These are phyloP conservation scores for Amauroascus niger DNA, from an alignment of 2,329 filamentous ascomycete genomes.

Conservation along the genomic window DNA sequence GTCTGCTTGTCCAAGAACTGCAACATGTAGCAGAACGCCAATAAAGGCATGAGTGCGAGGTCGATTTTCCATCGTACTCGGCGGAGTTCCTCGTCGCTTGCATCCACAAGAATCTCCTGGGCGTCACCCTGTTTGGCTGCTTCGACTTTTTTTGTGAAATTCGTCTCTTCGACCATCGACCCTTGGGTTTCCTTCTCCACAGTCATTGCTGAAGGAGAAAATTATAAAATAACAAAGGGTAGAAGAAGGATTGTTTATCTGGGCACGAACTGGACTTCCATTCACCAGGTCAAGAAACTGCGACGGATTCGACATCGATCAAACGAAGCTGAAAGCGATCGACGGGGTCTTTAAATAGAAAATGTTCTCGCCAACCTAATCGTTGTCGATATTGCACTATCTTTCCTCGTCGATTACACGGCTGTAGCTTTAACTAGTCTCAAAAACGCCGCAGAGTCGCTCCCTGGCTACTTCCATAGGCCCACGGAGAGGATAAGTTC, in stretches of 20 bases:
- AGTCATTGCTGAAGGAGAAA: neutral
- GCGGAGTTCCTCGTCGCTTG: neutral
- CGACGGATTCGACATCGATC: no score
- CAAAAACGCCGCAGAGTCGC: no score
- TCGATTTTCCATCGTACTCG: constrained; percentile 1
- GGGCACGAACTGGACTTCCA: neutral
- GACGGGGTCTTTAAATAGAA: neutral
- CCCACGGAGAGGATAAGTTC: no score
- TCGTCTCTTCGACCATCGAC: neutral
- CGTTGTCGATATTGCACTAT: neutral
- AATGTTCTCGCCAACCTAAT: neutral
- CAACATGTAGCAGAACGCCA: neutral
- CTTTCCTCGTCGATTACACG: neutral
- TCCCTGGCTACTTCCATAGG: no score
- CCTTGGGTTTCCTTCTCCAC: neutral
- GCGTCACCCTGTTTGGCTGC: neutral
- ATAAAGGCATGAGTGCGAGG: neutral
- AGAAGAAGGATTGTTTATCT: neutral
- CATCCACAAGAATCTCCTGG: neutral
- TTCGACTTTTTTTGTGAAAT: neutral
- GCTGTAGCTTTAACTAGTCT: no score
- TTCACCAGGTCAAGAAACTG: neutral
- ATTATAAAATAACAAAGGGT: neutral
- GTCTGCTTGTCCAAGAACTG: constrained; percentile 38
- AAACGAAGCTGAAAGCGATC: neutral